Conservation (phyloP, 2,329 filamentous ascomycete genomes). For the Epichloe uncinata region DNA sequence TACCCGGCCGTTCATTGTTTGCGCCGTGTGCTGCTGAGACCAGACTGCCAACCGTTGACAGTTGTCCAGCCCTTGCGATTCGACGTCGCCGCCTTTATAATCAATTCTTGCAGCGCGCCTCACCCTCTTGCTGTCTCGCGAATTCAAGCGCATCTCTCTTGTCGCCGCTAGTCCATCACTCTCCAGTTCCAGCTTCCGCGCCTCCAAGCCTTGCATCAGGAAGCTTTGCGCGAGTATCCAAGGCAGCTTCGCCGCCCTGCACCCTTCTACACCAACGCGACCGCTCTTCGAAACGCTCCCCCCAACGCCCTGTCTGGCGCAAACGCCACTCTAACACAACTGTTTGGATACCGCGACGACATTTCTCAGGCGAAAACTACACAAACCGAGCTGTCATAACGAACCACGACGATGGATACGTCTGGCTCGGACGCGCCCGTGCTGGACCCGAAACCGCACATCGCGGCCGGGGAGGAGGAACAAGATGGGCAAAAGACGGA, state of each 20-base stretch:
- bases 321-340: conserved; percentile 10
- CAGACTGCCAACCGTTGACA: conserved; percentile 4
- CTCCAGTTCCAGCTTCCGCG: not conserved
- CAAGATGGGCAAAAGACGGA: conserved; percentile 19
- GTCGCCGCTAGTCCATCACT: not conserved
- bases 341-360: conserved; percentile 5
- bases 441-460: conserved; percentile 34
- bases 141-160: not conserved
- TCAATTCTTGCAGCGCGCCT: not conserved
- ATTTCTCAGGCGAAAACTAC: not conserved
- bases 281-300: not conserved
- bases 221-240: not conserved
- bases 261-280: not conserved
- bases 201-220: not conserved
- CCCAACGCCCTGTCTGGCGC: not conserved
- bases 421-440: conserved; percentile 27
- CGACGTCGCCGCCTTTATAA: not conserved
- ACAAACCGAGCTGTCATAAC: not conserved
- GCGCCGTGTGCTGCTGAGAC: not conserved
- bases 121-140: not conserved
- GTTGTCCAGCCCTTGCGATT: not conserved
- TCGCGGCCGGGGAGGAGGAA: conserved; percentile 16
- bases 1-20: not conserved
- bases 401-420: conserved; percentile 41
- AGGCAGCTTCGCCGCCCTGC: not conserved